Base-by-base conservation (phyloP, 768 basidiomycete genomes). In the Sutorius australiensis region DNA sequence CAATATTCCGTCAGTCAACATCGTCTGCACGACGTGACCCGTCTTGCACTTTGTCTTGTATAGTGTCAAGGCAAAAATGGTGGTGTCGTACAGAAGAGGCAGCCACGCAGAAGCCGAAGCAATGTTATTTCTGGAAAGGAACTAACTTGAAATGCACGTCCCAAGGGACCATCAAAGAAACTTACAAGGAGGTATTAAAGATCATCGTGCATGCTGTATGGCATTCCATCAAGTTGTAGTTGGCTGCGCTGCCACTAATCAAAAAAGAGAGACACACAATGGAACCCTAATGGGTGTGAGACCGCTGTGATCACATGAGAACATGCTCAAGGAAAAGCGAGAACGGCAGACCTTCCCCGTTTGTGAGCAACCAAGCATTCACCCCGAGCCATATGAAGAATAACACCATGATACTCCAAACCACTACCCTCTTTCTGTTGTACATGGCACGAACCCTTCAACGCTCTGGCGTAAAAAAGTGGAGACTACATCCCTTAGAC, bases 351-450 rank as follows among this genome's bases (percentile, higher is more conserved):
- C 84, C 70, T 70, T 74, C 57, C 0, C 75, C 83, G 14, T 67
- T 57, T 27, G 73, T 72, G 17, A 87, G 69, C n/a, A 86, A 67
- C 78, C 78, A 85, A 1, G 73, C 72, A 53, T 81, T 83, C 56
- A 80, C 62, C 4, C 59, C 65, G n/a, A 78, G 69, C 66, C 80
- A 77, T 30, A 75, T 48, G 11, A 75, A 8, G 37, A 82, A 73
- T 9, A 84, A 45, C 1, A 54, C 5, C 19, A 50, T 24, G 11
- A 61, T 10, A 7, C 45, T 33, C 47, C 43, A 53, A 37, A 67
- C 8, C 10, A 65, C 37, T 19, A 13, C 2, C 32, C 17, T 56
- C 30, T 46, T 39, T 5, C 37, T 3, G 6, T 42, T 33, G 46
- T 65, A 67, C 8, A 65, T 51, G 13, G 61, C 65, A 1, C 48